These are phyloP conservation scores for Saksenaea vasiformis DNA, from an alignment of 371 early-diverging fungal genomes.

Conservation along the genomic window DNA sequence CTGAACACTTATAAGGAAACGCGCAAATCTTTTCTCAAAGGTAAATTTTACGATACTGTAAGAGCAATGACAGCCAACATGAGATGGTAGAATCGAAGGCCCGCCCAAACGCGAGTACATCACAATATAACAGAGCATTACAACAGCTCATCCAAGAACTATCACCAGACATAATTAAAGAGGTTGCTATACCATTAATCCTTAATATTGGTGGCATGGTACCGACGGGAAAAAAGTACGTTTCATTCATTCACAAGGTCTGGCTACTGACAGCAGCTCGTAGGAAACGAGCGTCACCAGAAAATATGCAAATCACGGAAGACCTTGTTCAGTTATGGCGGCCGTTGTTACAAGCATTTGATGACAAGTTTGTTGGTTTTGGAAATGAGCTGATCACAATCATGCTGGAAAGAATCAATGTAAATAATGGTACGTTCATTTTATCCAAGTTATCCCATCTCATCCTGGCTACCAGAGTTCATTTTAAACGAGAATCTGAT, in stretches of 20 bases:
- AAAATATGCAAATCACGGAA: constrained; percentile 32
- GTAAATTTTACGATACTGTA: constrained; percentile 7
- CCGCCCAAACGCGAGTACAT: background rate
- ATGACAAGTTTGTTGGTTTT: constrained; percentile 32
- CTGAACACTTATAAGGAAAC: constrained; percentile 42
- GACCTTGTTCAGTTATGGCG: constrained; percentile 44
- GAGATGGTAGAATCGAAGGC: background rate
- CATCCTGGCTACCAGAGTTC: constrained; percentile 16
- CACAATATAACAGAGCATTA: constrained; percentile 7
- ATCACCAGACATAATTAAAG: constrained; percentile 14
- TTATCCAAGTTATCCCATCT: background rate
- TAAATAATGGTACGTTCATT: constrained; percentile 28
- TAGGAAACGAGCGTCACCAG: constrained; percentile 40
- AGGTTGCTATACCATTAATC: constrained; percentile 34
- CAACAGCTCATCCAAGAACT: constrained; percentile 10
- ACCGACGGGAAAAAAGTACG: constrained; percentile 48
- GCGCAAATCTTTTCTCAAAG: constrained; percentile 36
- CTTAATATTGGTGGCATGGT: constrained; percentile 46
- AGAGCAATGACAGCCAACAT: background rate
- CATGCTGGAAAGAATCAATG: constrained; percentile 33
- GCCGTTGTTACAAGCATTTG: constrained; percentile 37
- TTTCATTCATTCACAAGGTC: too few relatives aligned
- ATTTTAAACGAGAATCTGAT: constrained; percentile 22
- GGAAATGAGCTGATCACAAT: constrained; percentile 22
- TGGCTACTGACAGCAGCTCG: background rate